Percentiles rank a stretch among this genome's conserved stretches.
These are phyloP conservation scores for Scleromitrula shiraiana DNA, from an alignment of 2,329 filamentous ascomycete species.

Conservation along the genomic window DNA sequence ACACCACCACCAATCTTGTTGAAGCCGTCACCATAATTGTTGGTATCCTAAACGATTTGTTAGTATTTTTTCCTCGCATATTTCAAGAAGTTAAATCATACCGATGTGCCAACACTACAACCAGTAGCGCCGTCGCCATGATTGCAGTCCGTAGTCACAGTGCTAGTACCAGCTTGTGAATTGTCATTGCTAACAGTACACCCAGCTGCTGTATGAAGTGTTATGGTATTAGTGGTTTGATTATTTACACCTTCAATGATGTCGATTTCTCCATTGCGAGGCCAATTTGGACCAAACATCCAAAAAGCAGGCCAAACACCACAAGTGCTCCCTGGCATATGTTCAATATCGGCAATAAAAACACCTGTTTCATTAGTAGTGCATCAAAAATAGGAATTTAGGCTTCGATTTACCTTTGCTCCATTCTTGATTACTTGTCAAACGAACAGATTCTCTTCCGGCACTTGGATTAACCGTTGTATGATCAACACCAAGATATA, in stretches of 20 bases:
- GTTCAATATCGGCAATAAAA: conserved; percentile 65
- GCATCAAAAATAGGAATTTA: not conserved
- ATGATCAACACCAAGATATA: conserved; percentile 64
- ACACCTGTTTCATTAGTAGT: conserved; percentile 16
- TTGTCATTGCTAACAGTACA: conserved; percentile 36
- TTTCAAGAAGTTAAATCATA: not conserved
- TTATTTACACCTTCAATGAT: conserved; percentile 42
- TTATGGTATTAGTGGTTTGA: conserved; percentile 35
- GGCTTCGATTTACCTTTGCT: conserved; percentile 45
- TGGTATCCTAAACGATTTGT: conserved; percentile 25
- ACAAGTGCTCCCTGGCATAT: conserved; percentile 45
- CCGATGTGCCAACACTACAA: conserved; percentile 25
- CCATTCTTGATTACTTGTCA: conserved; percentile 57
- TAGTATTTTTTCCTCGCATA: not conserved
- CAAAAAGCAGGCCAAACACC: conserved; percentile 40
- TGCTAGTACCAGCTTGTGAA: conserved; percentile 34
- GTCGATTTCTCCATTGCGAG: conserved; percentile 27
- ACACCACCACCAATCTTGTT: conserved; percentile 57
- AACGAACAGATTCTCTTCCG: conserved; percentile 53
- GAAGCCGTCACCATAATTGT: conserved; percentile 56
- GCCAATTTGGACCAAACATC: conserved; percentile 18
- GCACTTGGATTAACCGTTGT: conserved; percentile 43
- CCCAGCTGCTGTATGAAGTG: conserved; percentile 37
- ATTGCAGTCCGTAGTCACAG: conserved; percentile 29
- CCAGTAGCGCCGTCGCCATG: conserved; percentile 38